Evolutionary conservation across 2,329 filamentous ascomycete genomes (phyloP).

Genomic region (Aspergillus fijiensis): DNA sequence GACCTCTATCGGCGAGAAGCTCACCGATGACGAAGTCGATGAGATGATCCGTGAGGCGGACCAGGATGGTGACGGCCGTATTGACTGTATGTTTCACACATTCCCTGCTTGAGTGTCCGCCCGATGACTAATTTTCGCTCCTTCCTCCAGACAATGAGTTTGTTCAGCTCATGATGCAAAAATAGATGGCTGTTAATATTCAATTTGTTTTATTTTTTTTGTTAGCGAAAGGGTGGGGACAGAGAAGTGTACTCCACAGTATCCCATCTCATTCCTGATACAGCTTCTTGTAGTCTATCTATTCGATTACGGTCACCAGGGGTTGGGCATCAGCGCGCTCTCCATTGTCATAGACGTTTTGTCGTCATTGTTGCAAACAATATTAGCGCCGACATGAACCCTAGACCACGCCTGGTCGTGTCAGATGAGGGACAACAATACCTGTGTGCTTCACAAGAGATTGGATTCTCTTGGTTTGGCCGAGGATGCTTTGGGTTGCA

Average conservation of each 20-base stretch:
- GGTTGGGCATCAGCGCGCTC: conserved; percentile 14
- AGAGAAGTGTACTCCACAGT: conserved; percentile 24
- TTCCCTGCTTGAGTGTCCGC: background rate
- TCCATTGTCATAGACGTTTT: conserved; percentile 12
- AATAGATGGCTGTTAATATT: conserved; percentile 56
- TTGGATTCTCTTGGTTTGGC: too few relatives aligned
- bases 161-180: conserved; percentile 94
- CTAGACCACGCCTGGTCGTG: background rate
- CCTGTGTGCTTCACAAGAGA: background rate
- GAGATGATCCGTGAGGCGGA: conserved; percentile 93
- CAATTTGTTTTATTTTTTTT: conserved; percentile 28
- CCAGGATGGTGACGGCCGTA: conserved; percentile 83
- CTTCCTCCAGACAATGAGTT: conserved; percentile 74
- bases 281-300: conserved; percentile 31
- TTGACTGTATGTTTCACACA: conserved; percentile 69
- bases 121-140: conserved; percentile 24
- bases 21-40: conserved; percentile 86
- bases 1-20: conserved; percentile 88
- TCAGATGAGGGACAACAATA: background rate
- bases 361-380: background rate
- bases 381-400: conserved; percentile 3
- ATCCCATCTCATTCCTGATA: conserved; percentile 25
- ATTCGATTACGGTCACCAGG: conserved; percentile 22
- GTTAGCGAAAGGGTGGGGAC: conserved; percentile 30
- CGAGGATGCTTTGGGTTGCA: too few relatives aligned